A percentile compares a stretch with the other conserved stretches of the same genome.
These are phyloP conservation scores for Pezicula rhizophila DNA, from an alignment of 2,329 filamentous ascomycete genomes.

Conservation along the genomic window DNA sequence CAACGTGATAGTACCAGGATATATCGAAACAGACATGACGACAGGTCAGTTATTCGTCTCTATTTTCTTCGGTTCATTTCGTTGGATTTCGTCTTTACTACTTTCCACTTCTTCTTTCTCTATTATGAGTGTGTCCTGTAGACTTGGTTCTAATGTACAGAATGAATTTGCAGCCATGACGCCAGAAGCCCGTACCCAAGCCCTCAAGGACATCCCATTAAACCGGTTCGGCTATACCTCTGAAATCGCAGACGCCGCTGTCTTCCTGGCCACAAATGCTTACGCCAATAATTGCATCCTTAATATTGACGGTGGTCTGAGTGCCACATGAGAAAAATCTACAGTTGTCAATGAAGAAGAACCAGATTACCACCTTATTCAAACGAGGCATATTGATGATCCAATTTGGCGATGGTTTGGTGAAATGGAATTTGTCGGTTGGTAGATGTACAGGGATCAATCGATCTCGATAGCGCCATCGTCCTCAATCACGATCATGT, in stretches of 20 bases:
- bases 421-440: too few relatives aligned
- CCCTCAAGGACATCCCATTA: constrained; percentile 52
- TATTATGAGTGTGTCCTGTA: constrained; percentile 16
- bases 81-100: neutral
- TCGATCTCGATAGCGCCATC: constrained; percentile 63
- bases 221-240: constrained; percentile 59
- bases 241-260: constrained; percentile 76
- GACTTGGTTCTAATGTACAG: constrained; percentile 27
- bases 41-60: constrained; percentile 41
- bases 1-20: constrained; percentile 78
- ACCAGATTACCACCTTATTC: neutral
- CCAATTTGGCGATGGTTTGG: neutral
- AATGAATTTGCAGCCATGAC: constrained; percentile 35
- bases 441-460: constrained; percentile 28
- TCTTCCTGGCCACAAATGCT: constrained; percentile 70
- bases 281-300: constrained; percentile 86
- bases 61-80: neutral
- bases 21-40: constrained; percentile 78
- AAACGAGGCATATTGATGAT: neutral
- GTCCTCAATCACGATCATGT: constrained; percentile 26
- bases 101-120: constrained; percentile 1
- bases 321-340: constrained; percentile 45
- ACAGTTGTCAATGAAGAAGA: too few relatives aligned
- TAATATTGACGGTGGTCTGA: constrained; percentile 80
- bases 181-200: constrained; percentile 25